A percentile compares a stretch with the other conserved stretches of the same genome.
Conservation (phyloP, 1,284 basidiomycete genomes). For the Flammula alnicola region DNA sequence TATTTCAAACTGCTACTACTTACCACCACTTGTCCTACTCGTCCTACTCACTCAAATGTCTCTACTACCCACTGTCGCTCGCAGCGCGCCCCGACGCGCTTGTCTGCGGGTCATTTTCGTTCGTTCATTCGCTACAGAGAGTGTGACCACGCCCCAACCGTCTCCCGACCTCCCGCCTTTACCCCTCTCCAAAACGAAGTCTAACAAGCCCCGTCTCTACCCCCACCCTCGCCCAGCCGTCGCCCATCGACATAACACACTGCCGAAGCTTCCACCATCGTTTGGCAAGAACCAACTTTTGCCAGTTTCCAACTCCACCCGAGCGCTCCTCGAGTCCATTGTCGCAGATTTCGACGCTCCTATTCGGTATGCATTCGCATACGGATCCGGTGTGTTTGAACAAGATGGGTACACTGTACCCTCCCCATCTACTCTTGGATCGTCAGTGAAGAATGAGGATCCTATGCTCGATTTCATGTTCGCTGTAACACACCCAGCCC, state of each 20-base stretch:
- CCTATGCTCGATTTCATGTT: conserved; percentile 97
- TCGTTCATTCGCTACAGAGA: conserved; percentile 57
- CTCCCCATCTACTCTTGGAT: conserved; percentile 11
- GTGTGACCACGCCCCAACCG: conserved; percentile 24
- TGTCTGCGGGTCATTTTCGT: conserved; percentile 29
- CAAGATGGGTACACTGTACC: conserved; percentile 71
- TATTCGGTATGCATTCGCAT: conserved; percentile 92
- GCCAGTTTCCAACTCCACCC: conserved; percentile 75
- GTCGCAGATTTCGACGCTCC: conserved; percentile 82
- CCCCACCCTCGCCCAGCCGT: conserved; percentile 57
- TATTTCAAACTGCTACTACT: too few relatives aligned
- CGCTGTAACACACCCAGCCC: conserved; percentile 87
- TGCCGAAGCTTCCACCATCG: conserved; percentile 61
- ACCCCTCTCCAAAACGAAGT: conserved; percentile 35
- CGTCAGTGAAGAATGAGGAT: conserved; percentile 31
- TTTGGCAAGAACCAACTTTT: conserved; percentile 86
- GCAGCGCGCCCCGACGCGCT: conserved; percentile 12
- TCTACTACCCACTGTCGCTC: conserved; percentile 19
- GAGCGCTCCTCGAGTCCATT: conserved; percentile 77
- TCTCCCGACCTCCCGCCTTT: conserved; percentile 36
- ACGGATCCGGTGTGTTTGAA: conserved; percentile 93
- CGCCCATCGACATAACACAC: conserved; percentile 38
- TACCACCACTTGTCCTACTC: too few relatives aligned
- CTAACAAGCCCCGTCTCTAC: conserved; percentile 46
- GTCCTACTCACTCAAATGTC: conserved; percentile 17